Conservation (phyloP, 129 eudicot genomes). For the Silybum marianum region DNA sequence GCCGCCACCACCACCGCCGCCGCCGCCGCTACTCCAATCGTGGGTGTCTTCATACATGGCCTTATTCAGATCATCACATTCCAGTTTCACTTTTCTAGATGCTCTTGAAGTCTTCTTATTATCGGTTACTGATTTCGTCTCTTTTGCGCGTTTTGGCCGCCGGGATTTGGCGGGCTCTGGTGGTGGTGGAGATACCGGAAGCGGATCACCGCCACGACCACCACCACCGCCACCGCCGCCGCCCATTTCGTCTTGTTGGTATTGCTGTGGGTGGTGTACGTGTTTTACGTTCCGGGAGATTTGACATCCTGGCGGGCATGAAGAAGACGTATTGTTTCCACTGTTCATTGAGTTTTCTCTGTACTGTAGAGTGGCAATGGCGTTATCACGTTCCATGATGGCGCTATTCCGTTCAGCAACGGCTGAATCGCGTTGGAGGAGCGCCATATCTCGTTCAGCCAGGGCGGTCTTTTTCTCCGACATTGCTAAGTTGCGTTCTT, state of each 20-base stretch:
- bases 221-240: constrained; percentile 40
- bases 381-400: constrained; percentile 82
- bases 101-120: constrained; percentile 57
- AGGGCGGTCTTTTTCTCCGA: constrained; percentile 87
- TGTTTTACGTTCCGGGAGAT: constrained; percentile 84
- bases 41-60: constrained; percentile 54
- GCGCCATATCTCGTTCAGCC: constrained; percentile 96
- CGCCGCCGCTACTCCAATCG: constrained; percentile 46
- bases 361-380: constrained; percentile 83
- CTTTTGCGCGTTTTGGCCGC: constrained; percentile 59
- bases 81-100: constrained; percentile 61
- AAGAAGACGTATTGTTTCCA: constrained; percentile 40
- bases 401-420: constrained; percentile 85
- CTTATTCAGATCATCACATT: constrained; percentile 69
- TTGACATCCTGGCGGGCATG: constrained; percentile 92
- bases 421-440: constrained; percentile 85
- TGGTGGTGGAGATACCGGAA: constrained; percentile 43
- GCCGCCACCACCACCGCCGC: neutral
- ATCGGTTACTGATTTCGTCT: constrained; percentile 41
- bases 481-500: constrained; percentile 84
- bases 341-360: constrained; percentile 61
- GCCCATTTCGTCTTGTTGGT: constrained; percentile 45
- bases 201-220: constrained; percentile 28
- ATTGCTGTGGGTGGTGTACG: constrained; percentile 76
- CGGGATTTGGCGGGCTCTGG: constrained; percentile 61